Evolutionary conservation across 2,329 filamentous ascomycete genomes (phyloP), one percentile per base, ranked within the genome.

Genomic region (Ophiostoma pallidulum): DNA sequence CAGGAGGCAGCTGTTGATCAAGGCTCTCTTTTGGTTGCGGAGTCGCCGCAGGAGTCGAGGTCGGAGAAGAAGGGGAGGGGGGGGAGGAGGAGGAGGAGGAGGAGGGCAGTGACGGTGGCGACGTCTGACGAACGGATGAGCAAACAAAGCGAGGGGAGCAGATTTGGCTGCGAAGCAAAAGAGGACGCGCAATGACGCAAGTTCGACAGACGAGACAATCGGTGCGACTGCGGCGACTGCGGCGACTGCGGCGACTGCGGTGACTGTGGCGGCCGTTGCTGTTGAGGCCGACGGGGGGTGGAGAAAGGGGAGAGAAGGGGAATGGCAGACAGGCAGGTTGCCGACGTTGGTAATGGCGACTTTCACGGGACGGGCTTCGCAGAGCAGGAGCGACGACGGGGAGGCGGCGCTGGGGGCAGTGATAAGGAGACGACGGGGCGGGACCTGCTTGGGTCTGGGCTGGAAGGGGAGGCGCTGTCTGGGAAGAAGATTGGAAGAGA

Each of bases 311-410:
- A 45, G 38, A 32, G 38, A 35, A 37, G 29, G 33, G 35, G 24
- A 24, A 39, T 16, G 19, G 35, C 13, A n/a, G 14, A 12, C 29
- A 44, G 41, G 41, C 20, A n/a, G n/a, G 36, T 22, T 28, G 45
- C 26, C 36, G 39, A 26, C 22, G 32, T 24, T 31, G 28, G 40
- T 35, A 43, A 35, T 29, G 29, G 39, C 33, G 39, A 48, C 37
- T n/a, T n/a, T n/a, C n/a, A n/a, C 43, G 18, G 32, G 24, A 10
- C 4, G n/a, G n/a, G n/a, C n/a, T n/a, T n/a, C n/a, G n/a, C n/a
- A n/a, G n/a, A n/a, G n/a, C n/a, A 20, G 31, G 29, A 14, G 18
- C 18, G 39, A 32, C 31, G 16, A 42, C 14, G 32, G 28, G 43
- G 44, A 24, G 36, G 35, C 39, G 33, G 31, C 16, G 46, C 24